A percentile compares a stretch with the other conserved stretches of the same genome.
Conservation (phyloP, 164 flowering plant species). For the Berberis thunbergii region DNA sequence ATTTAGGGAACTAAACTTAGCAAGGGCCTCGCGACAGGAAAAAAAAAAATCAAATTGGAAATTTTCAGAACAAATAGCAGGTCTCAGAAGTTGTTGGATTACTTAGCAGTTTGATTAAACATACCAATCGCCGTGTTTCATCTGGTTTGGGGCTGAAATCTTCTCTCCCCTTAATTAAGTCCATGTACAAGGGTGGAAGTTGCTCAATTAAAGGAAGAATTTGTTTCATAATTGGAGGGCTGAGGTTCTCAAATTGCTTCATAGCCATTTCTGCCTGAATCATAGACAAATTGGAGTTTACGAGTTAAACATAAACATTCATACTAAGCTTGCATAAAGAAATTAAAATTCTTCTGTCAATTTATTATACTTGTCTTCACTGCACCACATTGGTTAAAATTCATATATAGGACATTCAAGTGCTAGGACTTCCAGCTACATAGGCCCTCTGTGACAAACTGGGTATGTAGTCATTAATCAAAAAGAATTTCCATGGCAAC, state of each 20-base stretch:
- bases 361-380: too few species aligned
- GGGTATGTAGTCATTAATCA: too few species aligned
- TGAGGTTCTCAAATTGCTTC: conserved; percentile 79
- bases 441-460: too few species aligned
- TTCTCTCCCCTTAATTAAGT: conserved; percentile 82
- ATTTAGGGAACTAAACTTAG: neutral
- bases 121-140: conserved; percentile 81
- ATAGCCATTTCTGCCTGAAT: conserved; percentile 86
- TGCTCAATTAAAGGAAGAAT: conserved; percentile 90
- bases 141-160: conserved; percentile 91
- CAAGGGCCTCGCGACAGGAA: neutral
- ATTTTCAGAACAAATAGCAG: too few species aligned
- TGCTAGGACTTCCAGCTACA: too few species aligned
- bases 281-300: neutral
- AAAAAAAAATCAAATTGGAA: too few species aligned
- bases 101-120: conserved; percentile 8
- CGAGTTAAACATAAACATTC: conserved; percentile 3
- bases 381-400: too few species aligned
- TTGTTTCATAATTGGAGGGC: conserved; percentile 89
- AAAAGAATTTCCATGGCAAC: too few species aligned
- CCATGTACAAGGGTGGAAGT: conserved; percentile 89
- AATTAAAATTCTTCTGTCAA: too few species aligned
- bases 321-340: neutral
- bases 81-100: neutral
- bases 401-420: too few species aligned